Base-by-base conservation (phyloP, 2,329 filamentous ascomycete genomes). In the Lachnellula cervina region DNA sequence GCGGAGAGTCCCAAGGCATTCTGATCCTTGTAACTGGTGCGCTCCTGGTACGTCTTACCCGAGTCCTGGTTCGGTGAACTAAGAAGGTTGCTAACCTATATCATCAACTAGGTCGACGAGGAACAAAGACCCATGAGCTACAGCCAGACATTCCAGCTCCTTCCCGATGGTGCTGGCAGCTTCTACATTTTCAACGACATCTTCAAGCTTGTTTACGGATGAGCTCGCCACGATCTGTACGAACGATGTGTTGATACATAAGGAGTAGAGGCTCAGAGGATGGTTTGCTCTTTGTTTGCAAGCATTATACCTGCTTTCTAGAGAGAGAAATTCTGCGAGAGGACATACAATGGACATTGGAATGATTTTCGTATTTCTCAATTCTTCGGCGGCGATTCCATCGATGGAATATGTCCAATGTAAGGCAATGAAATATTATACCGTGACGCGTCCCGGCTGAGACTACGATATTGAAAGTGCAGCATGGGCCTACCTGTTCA, bases 111-210 rank as follows among this genome's bases (percentile, higher is more conserved):
- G 90, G 86, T 96, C 66, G 90, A 96, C 62, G 91, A 92, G 65
- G 85, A 91, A 74, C 80, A 88, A 72, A 84, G 84, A 68, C 89
- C 90, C 45, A 94, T 97, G 87, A 91, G 83, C 81, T 99, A 92
- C 77, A 86, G 86, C 55, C 92, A 97, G 77, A 77, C 82, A 55
- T 97, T 97, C 82, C 88, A 95, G 74, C 86, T 97, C 60, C 74
- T 84, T 63, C 86, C 84, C 59, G 87, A 90, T 54, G 74, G 74
- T 28, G 64, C 68, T 50, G 87, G 84, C 66, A 84, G 80, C 75
- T 96, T 88, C 79, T 97, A 83, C 73, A 88, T 97, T 71, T 87
- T 86, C 78, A 97, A 97, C 80, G 93, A 97, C 73, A 77, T 97
- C 72, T 97, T 97, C 85, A 89, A 89, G 76, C 83, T 97, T 60